Evolutionary conservation across 805 yeast genomes (phyloP), one percentile per base, ranked within the genome.

Genomic region (Lachancea mirantina): DNA sequence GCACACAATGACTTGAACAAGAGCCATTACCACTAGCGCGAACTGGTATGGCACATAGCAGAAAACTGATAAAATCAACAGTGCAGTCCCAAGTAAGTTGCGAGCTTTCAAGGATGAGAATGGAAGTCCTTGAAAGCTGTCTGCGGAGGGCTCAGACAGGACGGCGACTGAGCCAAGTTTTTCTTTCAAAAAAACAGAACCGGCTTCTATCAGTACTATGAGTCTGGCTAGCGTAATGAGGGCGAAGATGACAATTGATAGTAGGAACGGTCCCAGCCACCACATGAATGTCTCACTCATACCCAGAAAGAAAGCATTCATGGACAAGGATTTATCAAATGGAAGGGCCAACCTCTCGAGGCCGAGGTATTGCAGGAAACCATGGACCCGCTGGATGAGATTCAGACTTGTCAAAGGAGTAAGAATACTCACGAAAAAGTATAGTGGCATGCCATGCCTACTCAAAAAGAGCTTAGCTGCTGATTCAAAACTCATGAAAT

Each of bases 31-130:
- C 6, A 75, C 61, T 46, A 70, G 84, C 2, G 84, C 88, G 50
- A 85, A 69, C 51, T 87, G 95, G 49, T 78, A 87, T 0, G 96
- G 96, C 9, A 84, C 59, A 49, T 78, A 81, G 15, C 78, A 57
- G 19, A 76, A 62, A 3, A 81, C 78, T 14, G 67, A 52, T 1
- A 64, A 40, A 3, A 74, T 39, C 8, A 78, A 43, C 0, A 65
- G 26, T 0, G 61, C 36, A 4, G 64, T 55, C 2, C 67, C 59
- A n/a, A 65, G 5, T 3, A 48, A 5, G 29, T 60, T 49, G 6
- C 61, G 18, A 14, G 25, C 19, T 13, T 25, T 24, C 7, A 15
- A 19, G n/a, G n/a, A n/a, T n/a, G n/a, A n/a, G n/a, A n/a, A n/a
- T n/a, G n/a, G n/a, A n/a, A n/a, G n/a, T n/a, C n/a, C n/a, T n/a